Conservation (phyloP, 2,329 filamentous ascomycete species). For the Pseudogymnoascus sp. region DNA sequence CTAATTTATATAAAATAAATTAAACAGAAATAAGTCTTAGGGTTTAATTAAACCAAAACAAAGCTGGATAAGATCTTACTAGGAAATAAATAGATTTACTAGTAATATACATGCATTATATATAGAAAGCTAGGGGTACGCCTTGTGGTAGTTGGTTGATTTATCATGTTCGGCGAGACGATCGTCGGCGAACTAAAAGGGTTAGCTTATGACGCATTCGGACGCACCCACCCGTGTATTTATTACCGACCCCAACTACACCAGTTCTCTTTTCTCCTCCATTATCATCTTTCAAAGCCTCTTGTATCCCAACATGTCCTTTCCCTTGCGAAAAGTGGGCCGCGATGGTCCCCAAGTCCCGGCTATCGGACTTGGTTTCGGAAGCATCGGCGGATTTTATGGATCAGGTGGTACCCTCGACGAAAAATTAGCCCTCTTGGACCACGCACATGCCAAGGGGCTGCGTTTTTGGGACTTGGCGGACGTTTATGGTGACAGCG, state of each 20-base stretch:
- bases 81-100: neutral
- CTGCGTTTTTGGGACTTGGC: slow-evolving; percentile 31
- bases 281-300: neutral
- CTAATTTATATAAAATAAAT: no score
- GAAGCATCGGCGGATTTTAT: slow-evolving; percentile 26
- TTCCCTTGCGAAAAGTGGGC: slow-evolving; percentile 24
- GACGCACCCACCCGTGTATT: neutral
- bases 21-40: no score
- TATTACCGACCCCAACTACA: neutral
- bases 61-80: neutral
- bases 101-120: neutral
- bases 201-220: neutral
- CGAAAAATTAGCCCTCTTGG: slow-evolving; percentile 22
- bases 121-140: neutral
- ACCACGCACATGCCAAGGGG: slow-evolving; percentile 12
- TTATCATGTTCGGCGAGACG: neutral
- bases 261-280: neutral
- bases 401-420: slow-evolving; percentile 14
- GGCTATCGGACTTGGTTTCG: slow-evolving; percentile 23
- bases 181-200: neutral
- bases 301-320: neutral
- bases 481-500: slow-evolving; percentile 35
- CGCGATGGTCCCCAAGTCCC: slow-evolving; percentile 24
- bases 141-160: neutral
- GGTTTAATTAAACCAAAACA: no score